A percentile compares a stretch with the other conserved stretches of the same genome.
These are phyloP conservation scores for Rutstroemia sp. DNA, from an alignment of 2,329 filamentous ascomycete genomes.

Conservation along the genomic window DNA sequence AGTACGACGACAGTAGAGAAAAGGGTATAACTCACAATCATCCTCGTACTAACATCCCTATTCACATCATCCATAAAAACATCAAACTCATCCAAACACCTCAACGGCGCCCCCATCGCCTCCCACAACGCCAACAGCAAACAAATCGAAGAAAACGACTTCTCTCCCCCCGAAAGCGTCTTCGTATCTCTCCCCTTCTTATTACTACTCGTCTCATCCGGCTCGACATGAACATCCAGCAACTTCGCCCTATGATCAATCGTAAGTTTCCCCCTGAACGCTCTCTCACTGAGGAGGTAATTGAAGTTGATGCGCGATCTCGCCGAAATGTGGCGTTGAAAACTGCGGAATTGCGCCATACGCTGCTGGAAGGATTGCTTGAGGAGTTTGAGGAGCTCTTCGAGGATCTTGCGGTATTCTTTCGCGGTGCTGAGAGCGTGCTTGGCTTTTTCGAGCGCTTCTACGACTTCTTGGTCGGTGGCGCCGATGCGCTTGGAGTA, in stretches of 20 bases:
- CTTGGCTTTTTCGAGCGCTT: conserved; percentile 35
- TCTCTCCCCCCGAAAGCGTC: conserved; percentile 91
- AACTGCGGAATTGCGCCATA: conserved; percentile 68
- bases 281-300: conserved; percentile 81
- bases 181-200: conserved; percentile 74
- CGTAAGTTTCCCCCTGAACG: conserved; percentile 74
- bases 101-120: conserved; percentile 90
- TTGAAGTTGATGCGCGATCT: conserved; percentile 79
- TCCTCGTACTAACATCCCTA: conserved; percentile 82
- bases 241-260: conserved; percentile 69
- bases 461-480: conserved; percentile 55
- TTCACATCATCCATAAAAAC: conserved; percentile 99
- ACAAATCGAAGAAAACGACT: conserved; percentile 96
- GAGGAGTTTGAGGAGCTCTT: conserved; percentile 35
- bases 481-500: conserved; percentile 53
- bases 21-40: conserved; percentile 60
- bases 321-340: conserved; percentile 79
- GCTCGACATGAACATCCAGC: conserved; percentile 71
- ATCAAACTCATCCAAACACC: conserved; percentile 96
- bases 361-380: conserved; percentile 60
- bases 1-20: too few relatives aligned
- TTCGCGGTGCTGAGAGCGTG: conserved; percentile 35
- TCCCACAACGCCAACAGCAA: conserved; percentile 92
- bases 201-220: conserved; percentile 60
- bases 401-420: conserved; percentile 38